Percentiles rank a stretch among this genome's conserved stretches.
phyloP scores from a whole-genome alignment of 768 basidiomycete genomes.

The Royoungia palumana region DNA sequence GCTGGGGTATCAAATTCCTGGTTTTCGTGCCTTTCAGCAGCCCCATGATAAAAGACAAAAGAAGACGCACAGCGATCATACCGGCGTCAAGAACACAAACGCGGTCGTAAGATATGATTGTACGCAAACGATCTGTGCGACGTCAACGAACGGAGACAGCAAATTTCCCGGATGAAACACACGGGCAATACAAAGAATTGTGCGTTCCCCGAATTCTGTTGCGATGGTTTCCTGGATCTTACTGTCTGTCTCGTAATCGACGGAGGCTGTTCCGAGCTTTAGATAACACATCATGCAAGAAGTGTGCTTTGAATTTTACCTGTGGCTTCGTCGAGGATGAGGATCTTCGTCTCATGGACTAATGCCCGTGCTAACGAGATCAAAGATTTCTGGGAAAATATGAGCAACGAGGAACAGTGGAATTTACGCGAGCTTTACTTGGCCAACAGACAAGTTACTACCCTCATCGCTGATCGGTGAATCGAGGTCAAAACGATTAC shows the following conservation, averaged over 20 bases:
- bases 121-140: constrained; percentile 69
- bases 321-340: constrained; percentile 90
- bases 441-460: constrained; percentile 72
- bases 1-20: constrained; percentile 82
- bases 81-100: constrained; percentile 88
- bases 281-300: neutral
- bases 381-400: constrained; percentile 59
- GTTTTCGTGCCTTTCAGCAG: neutral
- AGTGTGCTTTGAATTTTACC: constrained; percentile 34
- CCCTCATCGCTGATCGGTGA: constrained; percentile 85
- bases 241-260: constrained; percentile 85
- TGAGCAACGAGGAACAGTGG: neutral
- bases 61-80: constrained; percentile 55
- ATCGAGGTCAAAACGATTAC: constrained; percentile 74
- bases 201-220: constrained; percentile 77
- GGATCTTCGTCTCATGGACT: constrained; percentile 79
- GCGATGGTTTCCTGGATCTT: constrained; percentile 92
- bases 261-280: constrained; percentile 51
- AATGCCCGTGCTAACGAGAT: constrained; percentile 87
- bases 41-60: neutral
- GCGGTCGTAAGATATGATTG: constrained; percentile 85
- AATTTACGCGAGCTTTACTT: constrained; percentile 4
- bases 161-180: constrained; percentile 28
- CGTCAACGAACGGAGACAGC: neutral
- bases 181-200: constrained; percentile 87